Percentiles rank a stretch among this genome's conserved stretches.
Evolutionary conservation across 257 asterid genomes (phyloP).

Genomic region (Solanum infundibuliforme): DNA sequence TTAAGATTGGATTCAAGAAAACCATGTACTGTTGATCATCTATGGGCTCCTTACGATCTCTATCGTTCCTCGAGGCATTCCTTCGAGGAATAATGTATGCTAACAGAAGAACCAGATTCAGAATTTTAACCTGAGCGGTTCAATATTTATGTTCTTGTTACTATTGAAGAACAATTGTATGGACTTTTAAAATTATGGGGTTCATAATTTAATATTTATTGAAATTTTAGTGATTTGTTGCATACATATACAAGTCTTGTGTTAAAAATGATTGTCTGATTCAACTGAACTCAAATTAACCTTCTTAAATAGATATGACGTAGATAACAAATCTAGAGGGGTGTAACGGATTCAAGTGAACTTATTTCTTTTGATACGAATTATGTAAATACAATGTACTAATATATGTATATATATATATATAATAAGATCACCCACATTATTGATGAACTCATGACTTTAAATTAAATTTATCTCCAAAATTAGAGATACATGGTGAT

Average conservation of each 20-base stretch:
- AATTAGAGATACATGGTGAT: neutral
- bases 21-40: constrained; percentile 30
- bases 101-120: neutral
- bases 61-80: constrained; percentile 19
- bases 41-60: constrained; percentile 38
- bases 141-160: neutral
- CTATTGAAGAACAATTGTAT: neutral
- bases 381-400: neutral
- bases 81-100: constrained; percentile 18
- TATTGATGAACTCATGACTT: neutral
- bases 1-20: constrained; percentile 28
- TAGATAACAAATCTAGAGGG: neutral
- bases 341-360: neutral
- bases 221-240: neutral
- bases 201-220: neutral
- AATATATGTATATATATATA: too few species aligned
- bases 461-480: neutral
- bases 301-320: neutral
- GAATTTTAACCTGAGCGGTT: neutral
- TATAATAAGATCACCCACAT: neutral
- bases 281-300: neutral
- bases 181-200: neutral
- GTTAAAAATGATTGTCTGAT: neutral
- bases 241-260: neutral
- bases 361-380: neutral